Base-by-base conservation (phyloP, 2,329 filamentous ascomycete species). In the Aspergillus ustus region DNA sequence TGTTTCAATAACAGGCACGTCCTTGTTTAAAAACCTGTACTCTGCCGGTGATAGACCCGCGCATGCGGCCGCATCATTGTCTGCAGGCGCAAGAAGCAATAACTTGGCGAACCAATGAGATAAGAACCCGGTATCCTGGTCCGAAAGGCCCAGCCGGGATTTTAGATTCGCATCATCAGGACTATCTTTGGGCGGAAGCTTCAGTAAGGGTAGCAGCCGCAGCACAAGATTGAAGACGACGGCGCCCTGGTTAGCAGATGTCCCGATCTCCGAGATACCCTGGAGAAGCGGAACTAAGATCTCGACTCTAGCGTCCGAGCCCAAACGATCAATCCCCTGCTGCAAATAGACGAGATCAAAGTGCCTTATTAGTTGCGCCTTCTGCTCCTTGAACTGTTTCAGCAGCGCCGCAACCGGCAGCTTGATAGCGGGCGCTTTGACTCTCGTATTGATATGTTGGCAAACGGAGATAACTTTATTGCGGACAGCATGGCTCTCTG, bases 281-380 rank as follows among this genome's bases (percentile, higher is more conserved):
- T 85, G 82, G 17, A 93, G 78, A 9, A 93, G 77, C 2, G 86
- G 83, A 1, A 92, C 88, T n/a, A 97, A 77, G 4, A 97, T 80
- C 11, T 88, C 86, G 40, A 89, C 84, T 67, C 92, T 86, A 46
- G 94, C 90, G 57, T 78, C 75, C 11, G 83, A 75, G 2, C 83
- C 81, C 20, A 91, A 76, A 53, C 89, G 83, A 55, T 84, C 84
- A 49, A 91, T 82, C 44, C 94, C 95, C 73, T 96, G 92, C 71
- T 96, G 91, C 43, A 97, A 90, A 73, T 96, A 97, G 19, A 91
- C 84, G 45, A 98, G 81, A 77, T 98, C 93, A 69, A 97, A 91
- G 73, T 96, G 91, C 65, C 92, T 89, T 66, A 99, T 87, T 43
- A 97, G 83, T 1, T 89, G 82, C 13, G 89, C 89, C 44, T 87